Conservation (phyloP, 225 moss, liverwort and hornwort genomes). For the Pseudisothecium myosuroides region DNA sequence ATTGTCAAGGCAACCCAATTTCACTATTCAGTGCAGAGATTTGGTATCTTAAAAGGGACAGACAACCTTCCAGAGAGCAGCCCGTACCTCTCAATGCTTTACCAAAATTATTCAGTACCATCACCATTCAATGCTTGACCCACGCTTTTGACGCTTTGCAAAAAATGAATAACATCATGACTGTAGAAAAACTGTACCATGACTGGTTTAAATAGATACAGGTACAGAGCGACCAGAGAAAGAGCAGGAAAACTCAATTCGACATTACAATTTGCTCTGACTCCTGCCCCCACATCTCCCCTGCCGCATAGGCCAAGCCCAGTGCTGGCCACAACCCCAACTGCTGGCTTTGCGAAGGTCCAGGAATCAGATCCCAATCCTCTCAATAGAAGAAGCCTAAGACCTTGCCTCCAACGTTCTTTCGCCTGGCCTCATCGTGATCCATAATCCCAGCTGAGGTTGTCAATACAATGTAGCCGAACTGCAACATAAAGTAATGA, state of each 20-base stretch:
- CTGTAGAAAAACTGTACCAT: neutral
- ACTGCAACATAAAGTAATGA: slow-evolving; percentile 8
- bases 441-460: slow-evolving; percentile 70
- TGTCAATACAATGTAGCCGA: slow-evolving; percentile 46
- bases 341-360: neutral
- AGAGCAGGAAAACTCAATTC: neutral
- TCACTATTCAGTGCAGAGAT: no score
- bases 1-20: no score
- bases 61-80: neutral
- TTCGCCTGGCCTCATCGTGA: slow-evolving; percentile 58
- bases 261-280: neutral
- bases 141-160: neutral
- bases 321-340: neutral
- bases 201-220: neutral
- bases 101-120: neutral
- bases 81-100: neutral
- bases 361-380: neutral
- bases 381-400: slow-evolving; percentile 65
- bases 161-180: neutral
- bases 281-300: slow-evolving; percentile 1
- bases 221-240: neutral
- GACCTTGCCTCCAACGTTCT: slow-evolving; percentile 72
- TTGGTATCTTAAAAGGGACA: neutral
- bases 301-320: neutral
- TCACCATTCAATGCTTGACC: neutral